Conservation (phyloP, 2,329 filamentous ascomycete species). For the Aspergillus jensenii region DNA sequence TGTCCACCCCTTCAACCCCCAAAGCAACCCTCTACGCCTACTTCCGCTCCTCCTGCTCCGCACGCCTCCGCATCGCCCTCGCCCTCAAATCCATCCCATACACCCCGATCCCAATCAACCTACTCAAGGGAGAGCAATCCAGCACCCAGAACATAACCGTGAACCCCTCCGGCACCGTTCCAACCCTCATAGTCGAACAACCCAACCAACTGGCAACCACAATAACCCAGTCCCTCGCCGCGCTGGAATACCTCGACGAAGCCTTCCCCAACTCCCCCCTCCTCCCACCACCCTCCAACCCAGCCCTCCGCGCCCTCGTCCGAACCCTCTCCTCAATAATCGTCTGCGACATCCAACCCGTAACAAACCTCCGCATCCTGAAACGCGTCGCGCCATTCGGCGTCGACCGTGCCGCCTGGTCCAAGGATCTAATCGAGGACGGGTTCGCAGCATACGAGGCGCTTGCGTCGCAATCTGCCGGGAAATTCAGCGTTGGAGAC, state of each 20-base stretch:
- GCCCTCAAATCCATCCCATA: conserved; percentile 56
- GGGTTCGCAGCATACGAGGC: conserved; percentile 60
- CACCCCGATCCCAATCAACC: conserved; percentile 51
- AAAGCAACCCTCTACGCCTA: conserved; percentile 55
- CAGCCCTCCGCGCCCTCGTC: conserved; percentile 49
- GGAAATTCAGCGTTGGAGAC: conserved; percentile 58
- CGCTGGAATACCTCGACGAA: conserved; percentile 64
- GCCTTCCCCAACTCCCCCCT: conserved; percentile 47
- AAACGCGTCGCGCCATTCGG: conserved; percentile 49
- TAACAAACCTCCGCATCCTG: conserved; percentile 58
- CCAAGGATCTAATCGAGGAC: conserved; percentile 50
- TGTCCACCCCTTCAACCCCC: conserved; percentile 19
- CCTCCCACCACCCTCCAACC: conserved; percentile 46
- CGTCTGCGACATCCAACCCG: conserved; percentile 58
- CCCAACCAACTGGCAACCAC: conserved; percentile 28
- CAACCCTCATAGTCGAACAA: conserved; percentile 49
- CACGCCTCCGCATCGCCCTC: conserved; percentile 60
- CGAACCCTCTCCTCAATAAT: conserved; percentile 58
- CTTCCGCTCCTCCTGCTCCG: conserved; percentile 64
- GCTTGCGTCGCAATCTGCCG: conserved; percentile 38
- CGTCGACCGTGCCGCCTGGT: conserved; percentile 51
- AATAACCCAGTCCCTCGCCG: conserved; percentile 60
- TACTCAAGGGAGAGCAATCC: conserved; percentile 55
- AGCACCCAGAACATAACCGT: conserved; percentile 45
- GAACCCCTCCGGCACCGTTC: conserved; percentile 58